phyloP scores from a whole-genome alignment of 2,329 filamentous ascomycete genomes.

The Thelonectria discophora region DNA sequence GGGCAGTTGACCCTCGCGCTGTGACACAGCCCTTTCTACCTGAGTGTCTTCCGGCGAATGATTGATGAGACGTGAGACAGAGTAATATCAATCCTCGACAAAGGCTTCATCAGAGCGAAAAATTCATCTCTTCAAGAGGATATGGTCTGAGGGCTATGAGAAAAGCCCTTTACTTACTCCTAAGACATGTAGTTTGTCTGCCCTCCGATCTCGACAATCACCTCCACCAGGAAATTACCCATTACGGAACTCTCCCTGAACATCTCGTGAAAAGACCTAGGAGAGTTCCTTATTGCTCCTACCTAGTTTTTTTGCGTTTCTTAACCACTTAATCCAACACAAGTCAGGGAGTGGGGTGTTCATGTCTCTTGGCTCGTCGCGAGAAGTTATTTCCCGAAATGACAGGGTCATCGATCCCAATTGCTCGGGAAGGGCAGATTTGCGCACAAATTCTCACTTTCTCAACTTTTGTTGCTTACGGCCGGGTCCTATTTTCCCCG shows the following conservation, averaged over 20 bases:
- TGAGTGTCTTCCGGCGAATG: not conserved
- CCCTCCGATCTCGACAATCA: conserved; percentile 18
- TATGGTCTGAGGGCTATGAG: too few species aligned
- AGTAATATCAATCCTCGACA: not conserved
- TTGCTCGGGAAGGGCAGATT: conserved; percentile 29
- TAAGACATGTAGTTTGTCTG: too few species aligned
- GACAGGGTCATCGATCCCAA: conserved; percentile 37
- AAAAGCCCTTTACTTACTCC: too few species aligned
- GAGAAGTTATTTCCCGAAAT: conserved; percentile 32
- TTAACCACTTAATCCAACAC: conserved; percentile 7
- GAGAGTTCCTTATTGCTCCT: not conserved
- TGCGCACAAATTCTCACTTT: too few species aligned
- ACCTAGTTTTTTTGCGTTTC: not conserved
- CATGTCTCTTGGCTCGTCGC: not conserved
- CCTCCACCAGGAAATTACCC: not conserved
- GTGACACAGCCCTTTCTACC: not conserved
- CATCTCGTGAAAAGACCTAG: not conserved
- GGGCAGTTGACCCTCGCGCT: not conserved
- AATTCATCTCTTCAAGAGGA: not conserved
- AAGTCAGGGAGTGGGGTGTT: conserved; percentile 14
- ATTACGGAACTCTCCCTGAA: not conserved
- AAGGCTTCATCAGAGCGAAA: not conserved
- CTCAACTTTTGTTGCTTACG: not conserved
- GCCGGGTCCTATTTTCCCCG: too few species aligned
- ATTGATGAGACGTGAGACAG: not conserved